Evolutionary conservation across 139 green algal species (phyloP), one percentile per base, ranked within the genome.

Genomic region (Chlorella vulgaris): DNA sequence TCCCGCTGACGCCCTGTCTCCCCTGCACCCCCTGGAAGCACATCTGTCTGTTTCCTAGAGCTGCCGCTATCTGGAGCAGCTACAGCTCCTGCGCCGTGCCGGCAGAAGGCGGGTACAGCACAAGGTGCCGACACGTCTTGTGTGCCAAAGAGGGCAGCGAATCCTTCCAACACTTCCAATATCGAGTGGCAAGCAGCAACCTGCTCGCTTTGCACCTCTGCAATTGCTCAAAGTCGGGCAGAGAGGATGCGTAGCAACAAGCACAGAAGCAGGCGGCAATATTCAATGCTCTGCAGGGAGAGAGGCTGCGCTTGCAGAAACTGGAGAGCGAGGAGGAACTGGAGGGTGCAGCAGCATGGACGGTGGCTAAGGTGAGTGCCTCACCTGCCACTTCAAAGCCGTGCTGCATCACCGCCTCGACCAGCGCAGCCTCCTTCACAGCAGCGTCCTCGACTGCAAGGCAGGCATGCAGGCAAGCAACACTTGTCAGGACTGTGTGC

Each of bases 171-270:
- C n/a, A 84, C 69, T 26, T 84, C 80, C 39, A 69, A 36, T 24
- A 74, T 58, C 0, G 80, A 84, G 31, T 69, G 22, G 40, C 66
- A 35, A 0, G 69, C 62, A 24, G 80, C 69, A 19, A 22, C 15
- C 40, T 84, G 69, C 69, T 80, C 69, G 51, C 53, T 63, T 39
- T 84, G 69, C 29, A 84, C 58, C 80, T 84, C 80, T 80, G 80
- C 40, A 13, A 58, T 15, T n/a, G n/a, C n/a, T n/a, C n/a, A n/a
- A n/a, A n/a, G n/a, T n/a, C n/a, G n/a, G n/a, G n/a, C n/a, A n/a
- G n/a, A n/a, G n/a, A n/a, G n/a, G n/a, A n/a, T n/a, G n/a, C n/a
- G n/a, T n/a, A n/a, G n/a, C n/a, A n/a, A n/a, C n/a, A n/a, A n/a
- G n/a, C n/a, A n/a, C n/a, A n/a, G n/a, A n/a, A n/a, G n/a, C n/a